phyloP scores from a whole-genome alignment of 2,329 filamentous ascomycete genomes.

The Neonectria ditissima region DNA sequence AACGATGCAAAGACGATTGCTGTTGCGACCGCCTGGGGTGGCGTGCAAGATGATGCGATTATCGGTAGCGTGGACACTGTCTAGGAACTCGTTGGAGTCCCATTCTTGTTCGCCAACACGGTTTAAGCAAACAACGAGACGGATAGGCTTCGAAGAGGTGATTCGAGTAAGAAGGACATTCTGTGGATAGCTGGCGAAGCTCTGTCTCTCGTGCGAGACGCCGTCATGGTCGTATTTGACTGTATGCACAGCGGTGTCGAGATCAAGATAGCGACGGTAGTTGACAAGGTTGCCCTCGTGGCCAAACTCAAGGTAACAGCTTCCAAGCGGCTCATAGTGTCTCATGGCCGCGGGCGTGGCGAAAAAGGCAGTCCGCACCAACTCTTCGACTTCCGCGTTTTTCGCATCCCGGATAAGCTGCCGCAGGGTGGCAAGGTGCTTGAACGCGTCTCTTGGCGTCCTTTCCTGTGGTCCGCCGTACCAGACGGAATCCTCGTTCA shows the following conservation, averaged over 20 bases:
- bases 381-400: conserved; percentile 40
- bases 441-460: conserved; percentile 49
- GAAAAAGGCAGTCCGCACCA: conserved; percentile 40
- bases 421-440: conserved; percentile 34
- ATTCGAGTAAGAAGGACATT: conserved; percentile 48
- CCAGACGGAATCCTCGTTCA: conserved; percentile 64
- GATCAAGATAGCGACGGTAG: conserved; percentile 56
- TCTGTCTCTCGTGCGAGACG: conserved; percentile 50
- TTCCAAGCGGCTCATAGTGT: conserved; percentile 49
- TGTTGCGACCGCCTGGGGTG: conserved; percentile 38
- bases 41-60: conserved; percentile 34
- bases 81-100: conserved; percentile 43
- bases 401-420: conserved; percentile 40
- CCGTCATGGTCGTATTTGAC: conserved; percentile 53
- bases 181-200: conserved; percentile 57
- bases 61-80: conserved; percentile 36
- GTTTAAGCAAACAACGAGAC: conserved; percentile 42
- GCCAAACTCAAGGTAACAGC: conserved; percentile 53
- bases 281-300: conserved; percentile 45
- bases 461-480: conserved; percentile 59
- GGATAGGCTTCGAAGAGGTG: conserved; percentile 34
- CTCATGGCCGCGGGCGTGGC: conserved; percentile 42
- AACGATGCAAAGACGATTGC: conserved; percentile 34
- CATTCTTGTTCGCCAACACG: conserved; percentile 37
- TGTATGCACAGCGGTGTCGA: conserved; percentile 50